Percentiles rank a stretch among this genome's conserved stretches.
Conservation (phyloP, 805 yeast genomes). For the Wickerhamomyces bovis region DNA sequence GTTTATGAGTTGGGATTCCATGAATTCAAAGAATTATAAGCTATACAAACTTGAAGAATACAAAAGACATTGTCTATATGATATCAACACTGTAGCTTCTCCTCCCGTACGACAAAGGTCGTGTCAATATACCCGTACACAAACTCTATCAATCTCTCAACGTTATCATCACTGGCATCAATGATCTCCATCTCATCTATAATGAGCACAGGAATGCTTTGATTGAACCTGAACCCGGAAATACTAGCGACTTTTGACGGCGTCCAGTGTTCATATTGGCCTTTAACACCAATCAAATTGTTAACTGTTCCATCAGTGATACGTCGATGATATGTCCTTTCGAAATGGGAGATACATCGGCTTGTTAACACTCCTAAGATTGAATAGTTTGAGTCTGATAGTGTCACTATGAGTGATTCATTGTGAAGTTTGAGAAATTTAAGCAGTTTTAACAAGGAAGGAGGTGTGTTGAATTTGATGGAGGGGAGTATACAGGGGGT, state of each 20-base stretch:
- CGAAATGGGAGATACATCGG: neutral
- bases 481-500: neutral
- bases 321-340: neutral
- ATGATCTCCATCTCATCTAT: neutral
- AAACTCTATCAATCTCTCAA: neutral
- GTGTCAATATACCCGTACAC: neutral
- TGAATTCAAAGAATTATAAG: constrained; percentile 11
- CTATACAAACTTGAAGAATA: neutral
- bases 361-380: neutral
- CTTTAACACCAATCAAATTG: neutral
- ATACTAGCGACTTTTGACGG: neutral
- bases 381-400: neutral
- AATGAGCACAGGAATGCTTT: neutral
- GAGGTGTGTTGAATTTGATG: neutral
- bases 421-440: neutral
- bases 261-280: neutral
- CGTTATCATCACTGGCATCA: neutral
- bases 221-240: neutral
- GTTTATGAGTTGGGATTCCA: constrained; percentile 60
- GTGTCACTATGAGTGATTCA: neutral
- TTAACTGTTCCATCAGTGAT: neutral
- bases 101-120: neutral
- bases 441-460: neutral
- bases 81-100: neutral
- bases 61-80: neutral